Evolutionary conservation across 202 grass and related monocot genomes (phyloP).

Genomic region (Hordeum pubiflorum): DNA sequence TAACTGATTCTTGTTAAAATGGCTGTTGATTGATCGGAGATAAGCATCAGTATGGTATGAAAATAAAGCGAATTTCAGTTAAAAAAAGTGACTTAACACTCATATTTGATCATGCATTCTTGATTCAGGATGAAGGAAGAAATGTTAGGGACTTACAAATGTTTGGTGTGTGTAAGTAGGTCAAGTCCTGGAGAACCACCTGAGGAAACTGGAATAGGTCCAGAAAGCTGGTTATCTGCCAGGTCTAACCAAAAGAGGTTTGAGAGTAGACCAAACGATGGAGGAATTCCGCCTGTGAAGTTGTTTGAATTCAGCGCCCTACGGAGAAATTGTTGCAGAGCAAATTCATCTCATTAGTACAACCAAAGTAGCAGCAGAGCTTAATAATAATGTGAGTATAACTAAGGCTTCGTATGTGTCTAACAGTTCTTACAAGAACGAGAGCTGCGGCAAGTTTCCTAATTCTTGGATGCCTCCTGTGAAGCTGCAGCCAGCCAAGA

Average conservation of each 20-base stretch:
- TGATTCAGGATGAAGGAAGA: not conserved
- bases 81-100: not conserved
- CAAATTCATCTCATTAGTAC: not conserved
- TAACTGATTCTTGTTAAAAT: slow-evolving; percentile 87
- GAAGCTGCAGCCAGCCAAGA: slow-evolving; percentile 67
- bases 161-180: slow-evolving; percentile 41
- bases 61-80: not conserved
- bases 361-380: not conserved
- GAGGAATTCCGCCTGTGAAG: slow-evolving; percentile 60
- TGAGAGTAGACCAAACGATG: slow-evolving; percentile 56
- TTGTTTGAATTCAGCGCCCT: slow-evolving; percentile 86
- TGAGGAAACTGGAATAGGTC: slow-evolving; percentile 61
- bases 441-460: slow-evolving; percentile 54
- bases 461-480: slow-evolving; percentile 50
- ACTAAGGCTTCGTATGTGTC: slow-evolving; percentile 1
- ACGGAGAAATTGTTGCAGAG: slow-evolving; percentile 16
- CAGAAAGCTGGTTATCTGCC: slow-evolving; percentile 68
- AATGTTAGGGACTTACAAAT: slow-evolving; percentile 54
- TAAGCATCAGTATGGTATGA: not conserved
- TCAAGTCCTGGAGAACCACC: slow-evolving; percentile 57
- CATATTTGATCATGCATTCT: not conserved
- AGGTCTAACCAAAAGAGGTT: slow-evolving; percentile 68
- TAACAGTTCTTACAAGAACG: slow-evolving; percentile 59
- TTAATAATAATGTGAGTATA: not conserved
- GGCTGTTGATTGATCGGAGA: slow-evolving; percentile 40